These are phyloP conservation scores for Nannizzia gypsea DNA, from an alignment of 2,329 filamentous ascomycete species.

Conservation along the genomic window DNA sequence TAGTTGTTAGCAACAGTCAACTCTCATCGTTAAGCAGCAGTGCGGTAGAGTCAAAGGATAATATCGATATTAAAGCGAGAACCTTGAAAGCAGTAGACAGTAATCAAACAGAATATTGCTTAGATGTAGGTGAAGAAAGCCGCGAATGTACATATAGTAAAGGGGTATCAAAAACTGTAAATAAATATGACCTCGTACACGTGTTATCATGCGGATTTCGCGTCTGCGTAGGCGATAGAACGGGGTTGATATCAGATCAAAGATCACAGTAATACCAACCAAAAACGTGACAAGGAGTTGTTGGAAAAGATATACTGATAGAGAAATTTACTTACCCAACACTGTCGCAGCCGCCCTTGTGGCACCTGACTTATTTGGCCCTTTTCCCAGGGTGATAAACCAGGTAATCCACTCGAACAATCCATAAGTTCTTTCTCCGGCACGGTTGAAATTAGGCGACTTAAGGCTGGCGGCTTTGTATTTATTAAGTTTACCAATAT, in stretches of 20 bases:
- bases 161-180: background rate
- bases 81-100: background rate
- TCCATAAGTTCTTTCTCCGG: constrained; percentile 34
- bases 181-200: background rate
- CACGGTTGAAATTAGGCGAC: constrained; percentile 50
- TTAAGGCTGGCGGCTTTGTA: constrained; percentile 40
- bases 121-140: background rate
- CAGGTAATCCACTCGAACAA: constrained; percentile 30
- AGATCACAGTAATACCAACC: background rate
- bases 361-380: constrained; percentile 27
- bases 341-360: constrained; percentile 26
- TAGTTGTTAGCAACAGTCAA: background rate
- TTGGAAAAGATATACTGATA: constrained; percentile 3
- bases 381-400: constrained; percentile 32
- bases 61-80: background rate
- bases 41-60: background rate
- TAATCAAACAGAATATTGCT: background rate
- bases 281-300: constrained; percentile 4
- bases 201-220: background rate
- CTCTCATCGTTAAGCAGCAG: background rate
- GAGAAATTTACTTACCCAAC: constrained; percentile 27
- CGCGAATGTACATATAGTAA: background rate
- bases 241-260: background rate
- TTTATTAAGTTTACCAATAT: constrained; percentile 44
- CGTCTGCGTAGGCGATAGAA: background rate